Evolutionary conservation across 495 filamentous ascomycete genomes (phyloP), one percentile per base, ranked within the genome.

Genomic region (Rostrohypoxylon terebratum): DNA sequence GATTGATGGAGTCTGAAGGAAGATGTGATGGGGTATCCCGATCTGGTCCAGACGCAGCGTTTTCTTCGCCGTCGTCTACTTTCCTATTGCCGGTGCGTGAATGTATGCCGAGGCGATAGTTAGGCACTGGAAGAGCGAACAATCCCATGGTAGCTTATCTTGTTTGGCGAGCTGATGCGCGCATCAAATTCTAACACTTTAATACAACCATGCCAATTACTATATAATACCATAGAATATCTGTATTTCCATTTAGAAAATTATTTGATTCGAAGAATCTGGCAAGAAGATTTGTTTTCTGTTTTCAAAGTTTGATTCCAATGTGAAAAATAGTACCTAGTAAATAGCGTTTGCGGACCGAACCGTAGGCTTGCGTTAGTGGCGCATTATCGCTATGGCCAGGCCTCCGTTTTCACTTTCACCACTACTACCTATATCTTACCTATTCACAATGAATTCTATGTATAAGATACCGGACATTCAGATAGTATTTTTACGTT

Each of bases 1-100:
- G 83, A 76, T 85, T 85, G 72, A 84, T 84, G 60, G 77, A 74
- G 23, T 74, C 74, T 9, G 76, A 74, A 25, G 72, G 79, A 31
- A 79, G 65, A 3, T 54, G 77, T 4, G 62, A 40, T 20, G 57
- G 53, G 4, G 55, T 40, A 18, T 61, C 38, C 47, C 45, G 38
- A 34, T 77, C 66, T 14, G 60, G 38, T 13, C 54, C 63, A 6
- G 48, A 6, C 8, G 23, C 54, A 1, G 57, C 66, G 13, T 47
- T 59, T 9, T 66, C 63, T 18, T 38, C 20, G 0, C n/a, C n/a
- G 4, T 69, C 60, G 7, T 50, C 59, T 8, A 23, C 58, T 23
- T 55, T 70, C 4, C 23, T 65, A 20, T 74, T 76, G 28, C 34
- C 42, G 7, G 38, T 13, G 50, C 63, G 55, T 33, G 50, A 21